A percentile compares a stretch with the other conserved stretches of the same genome.
Conservation (phyloP, 2,329 filamentous ascomycete genomes). For the Pseudogymnoascus verrucosus region DNA sequence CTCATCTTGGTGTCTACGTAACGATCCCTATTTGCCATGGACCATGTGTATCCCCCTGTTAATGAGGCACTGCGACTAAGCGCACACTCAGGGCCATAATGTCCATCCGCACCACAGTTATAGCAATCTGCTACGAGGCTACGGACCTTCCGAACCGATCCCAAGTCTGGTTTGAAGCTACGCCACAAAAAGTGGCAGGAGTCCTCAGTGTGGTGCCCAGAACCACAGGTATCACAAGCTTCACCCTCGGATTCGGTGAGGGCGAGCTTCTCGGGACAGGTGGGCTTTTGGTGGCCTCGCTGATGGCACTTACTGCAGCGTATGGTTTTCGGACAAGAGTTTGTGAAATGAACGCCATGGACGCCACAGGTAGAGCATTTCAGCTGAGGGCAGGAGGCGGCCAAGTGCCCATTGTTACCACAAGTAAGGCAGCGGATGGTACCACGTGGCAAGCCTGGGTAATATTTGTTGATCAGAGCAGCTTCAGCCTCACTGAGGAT, state of each 20-base stretch:
- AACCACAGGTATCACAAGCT: constrained; percentile 54
- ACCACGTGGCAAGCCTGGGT: neutral
- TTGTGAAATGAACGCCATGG: constrained; percentile 37
- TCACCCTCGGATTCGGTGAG: constrained; percentile 44
- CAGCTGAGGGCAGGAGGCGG: constrained; percentile 37
- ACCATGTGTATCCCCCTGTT: constrained; percentile 43
- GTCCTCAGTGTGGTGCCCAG: constrained; percentile 47
- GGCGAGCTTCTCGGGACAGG: constrained; percentile 50
- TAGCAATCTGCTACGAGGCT: constrained; percentile 47
- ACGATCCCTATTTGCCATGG: constrained; percentile 37
- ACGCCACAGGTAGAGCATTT: constrained; percentile 42
- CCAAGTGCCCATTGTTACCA: constrained; percentile 39
- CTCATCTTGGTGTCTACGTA: constrained; percentile 41
- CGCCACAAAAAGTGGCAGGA: constrained; percentile 55
- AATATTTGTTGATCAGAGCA: neutral
- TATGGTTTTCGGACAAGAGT: constrained; percentile 41
- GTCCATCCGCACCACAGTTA: constrained; percentile 43
- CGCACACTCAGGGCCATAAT: constrained; percentile 51
- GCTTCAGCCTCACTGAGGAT: neutral
- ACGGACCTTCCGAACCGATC: constrained; percentile 39
- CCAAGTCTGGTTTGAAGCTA: constrained; percentile 39
- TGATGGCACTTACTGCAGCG: constrained; percentile 55
- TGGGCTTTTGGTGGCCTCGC: constrained; percentile 45
- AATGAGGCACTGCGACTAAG: constrained; percentile 16
- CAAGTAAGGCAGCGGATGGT: constrained; percentile 42